Conservation (phyloP, 495 filamentous ascomycete genomes). For the Evernia prunastri region DNA sequence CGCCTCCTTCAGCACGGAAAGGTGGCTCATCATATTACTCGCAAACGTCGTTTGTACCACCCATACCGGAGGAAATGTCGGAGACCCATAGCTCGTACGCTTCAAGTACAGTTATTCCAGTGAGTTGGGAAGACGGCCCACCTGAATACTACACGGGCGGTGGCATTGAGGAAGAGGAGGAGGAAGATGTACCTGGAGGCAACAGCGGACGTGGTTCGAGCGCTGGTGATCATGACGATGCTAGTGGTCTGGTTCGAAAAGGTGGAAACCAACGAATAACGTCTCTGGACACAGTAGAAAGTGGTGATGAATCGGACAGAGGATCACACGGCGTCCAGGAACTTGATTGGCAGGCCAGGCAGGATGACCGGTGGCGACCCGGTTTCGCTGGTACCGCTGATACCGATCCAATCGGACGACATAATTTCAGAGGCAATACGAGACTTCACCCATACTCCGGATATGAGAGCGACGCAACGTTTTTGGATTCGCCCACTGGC, state of each 20-base stretch:
- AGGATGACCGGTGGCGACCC: conserved; percentile 23
- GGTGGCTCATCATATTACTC: conserved; percentile 68
- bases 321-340: conserved; percentile 23
- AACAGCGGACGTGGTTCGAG: conserved; percentile 27
- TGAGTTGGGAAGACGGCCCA: conserved; percentile 55
- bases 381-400: conserved; percentile 19
- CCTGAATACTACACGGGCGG: conserved; percentile 43
- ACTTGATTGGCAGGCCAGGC: conserved; percentile 30
- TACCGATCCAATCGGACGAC: conserved; percentile 29
- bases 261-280: conserved; percentile 70
- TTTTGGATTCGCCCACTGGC: conserved; percentile 20
- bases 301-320: conserved; percentile 28
- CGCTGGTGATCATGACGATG: conserved; percentile 52
- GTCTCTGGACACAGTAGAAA: conserved; percentile 58
- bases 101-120: conserved; percentile 74
- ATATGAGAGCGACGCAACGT: conserved; percentile 24
- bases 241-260: conserved; percentile 62
- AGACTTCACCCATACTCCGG: conserved; percentile 23
- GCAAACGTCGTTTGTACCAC: conserved; percentile 71
- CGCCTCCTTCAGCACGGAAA: conserved; percentile 56
- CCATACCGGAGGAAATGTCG: conserved; percentile 76
- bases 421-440: conserved; percentile 24
- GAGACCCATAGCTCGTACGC: conserved; percentile 66
- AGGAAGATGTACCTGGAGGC: conserved; percentile 31
- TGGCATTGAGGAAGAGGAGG: conserved; percentile 38